Conservation (phyloP, 2,329 filamentous ascomycete genomes). For the Colletotrichum aenigma region DNA sequence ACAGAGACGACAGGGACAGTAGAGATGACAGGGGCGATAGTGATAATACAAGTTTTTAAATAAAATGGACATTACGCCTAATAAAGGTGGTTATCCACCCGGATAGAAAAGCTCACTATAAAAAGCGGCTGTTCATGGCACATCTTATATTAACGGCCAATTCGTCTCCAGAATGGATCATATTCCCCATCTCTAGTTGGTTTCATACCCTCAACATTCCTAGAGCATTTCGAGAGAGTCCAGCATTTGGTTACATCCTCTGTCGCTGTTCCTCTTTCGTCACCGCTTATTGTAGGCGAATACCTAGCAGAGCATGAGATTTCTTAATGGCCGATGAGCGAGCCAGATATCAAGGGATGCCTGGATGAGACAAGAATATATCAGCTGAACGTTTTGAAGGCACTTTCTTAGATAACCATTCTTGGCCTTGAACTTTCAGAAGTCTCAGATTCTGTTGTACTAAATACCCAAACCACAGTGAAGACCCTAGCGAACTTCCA, state of each 20-base stretch:
- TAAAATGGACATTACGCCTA: background rate
- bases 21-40: background rate
- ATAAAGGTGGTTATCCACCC: background rate
- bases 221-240: background rate
- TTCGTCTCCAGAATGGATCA: accelerated
- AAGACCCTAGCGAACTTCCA: no score
- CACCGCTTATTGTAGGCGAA: background rate
- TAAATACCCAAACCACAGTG: no score
- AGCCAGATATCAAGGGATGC: accelerated
- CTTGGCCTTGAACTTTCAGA: accelerated
- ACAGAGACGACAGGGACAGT: background rate
- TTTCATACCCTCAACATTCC: background rate
- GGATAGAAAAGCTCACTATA: background rate
- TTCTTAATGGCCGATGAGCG: accelerated
- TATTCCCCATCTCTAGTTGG: background rate
- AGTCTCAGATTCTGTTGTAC: accelerated
- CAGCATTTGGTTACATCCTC: background rate
- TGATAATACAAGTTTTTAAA: no score
- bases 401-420: no score
- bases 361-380: background rate
- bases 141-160: no score
- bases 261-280: no score
- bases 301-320: background rate
- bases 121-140: no score
- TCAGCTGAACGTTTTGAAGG: background rate